Percentiles rank a stretch among this genome's conserved stretches.
These are phyloP conservation scores for Fonsecaea pedrosoi DNA, from an alignment of 2,329 filamentous ascomycete genomes.

Conservation along the genomic window DNA sequence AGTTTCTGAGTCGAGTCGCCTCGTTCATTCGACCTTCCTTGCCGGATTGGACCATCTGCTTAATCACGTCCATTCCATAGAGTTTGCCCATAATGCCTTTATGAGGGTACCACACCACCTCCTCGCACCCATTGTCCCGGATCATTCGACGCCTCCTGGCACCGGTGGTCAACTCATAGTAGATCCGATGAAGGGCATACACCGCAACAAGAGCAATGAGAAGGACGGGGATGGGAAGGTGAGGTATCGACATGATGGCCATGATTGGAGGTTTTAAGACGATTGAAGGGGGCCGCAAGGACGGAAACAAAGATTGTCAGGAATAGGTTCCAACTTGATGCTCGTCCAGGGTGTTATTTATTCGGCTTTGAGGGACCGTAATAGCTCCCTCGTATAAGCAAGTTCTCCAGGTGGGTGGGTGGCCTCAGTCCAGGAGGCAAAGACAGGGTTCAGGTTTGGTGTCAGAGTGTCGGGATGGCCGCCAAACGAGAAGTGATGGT, in stretches of 20 bases:
- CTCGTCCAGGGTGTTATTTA: neutral
- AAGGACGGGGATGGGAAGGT: slow-evolving; percentile 22
- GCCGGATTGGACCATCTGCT: slow-evolving; percentile 28
- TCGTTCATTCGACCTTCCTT: slow-evolving; percentile 36
- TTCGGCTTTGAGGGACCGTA: neutral
- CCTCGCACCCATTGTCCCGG: slow-evolving; percentile 55
- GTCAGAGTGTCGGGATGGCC: neutral
- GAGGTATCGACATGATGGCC: slow-evolving; percentile 25
- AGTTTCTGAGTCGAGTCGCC: slow-evolving; percentile 31
- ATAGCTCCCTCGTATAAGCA: neutral
- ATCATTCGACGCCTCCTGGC: slow-evolving; percentile 35
- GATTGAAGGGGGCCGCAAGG: neutral
- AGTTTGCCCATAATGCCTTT: slow-evolving; percentile 46
- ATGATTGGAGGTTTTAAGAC: slow-evolving; percentile 14
- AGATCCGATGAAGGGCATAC: slow-evolving; percentile 28
- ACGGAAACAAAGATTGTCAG: neutral
- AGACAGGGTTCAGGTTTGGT: neutral
- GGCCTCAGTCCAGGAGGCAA: neutral
- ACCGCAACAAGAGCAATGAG: slow-evolving; percentile 26
- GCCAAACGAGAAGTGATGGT: neutral
- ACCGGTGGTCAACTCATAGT: slow-evolving; percentile 36
- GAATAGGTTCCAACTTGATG: neutral
- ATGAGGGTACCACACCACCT: slow-evolving; percentile 56
- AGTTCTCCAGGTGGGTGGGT: neutral
- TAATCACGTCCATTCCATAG: slow-evolving; percentile 35